phyloP scores from a whole-genome alignment of 2,329 filamentous ascomycete genomes.

The Ceratocystis destructans region DNA sequence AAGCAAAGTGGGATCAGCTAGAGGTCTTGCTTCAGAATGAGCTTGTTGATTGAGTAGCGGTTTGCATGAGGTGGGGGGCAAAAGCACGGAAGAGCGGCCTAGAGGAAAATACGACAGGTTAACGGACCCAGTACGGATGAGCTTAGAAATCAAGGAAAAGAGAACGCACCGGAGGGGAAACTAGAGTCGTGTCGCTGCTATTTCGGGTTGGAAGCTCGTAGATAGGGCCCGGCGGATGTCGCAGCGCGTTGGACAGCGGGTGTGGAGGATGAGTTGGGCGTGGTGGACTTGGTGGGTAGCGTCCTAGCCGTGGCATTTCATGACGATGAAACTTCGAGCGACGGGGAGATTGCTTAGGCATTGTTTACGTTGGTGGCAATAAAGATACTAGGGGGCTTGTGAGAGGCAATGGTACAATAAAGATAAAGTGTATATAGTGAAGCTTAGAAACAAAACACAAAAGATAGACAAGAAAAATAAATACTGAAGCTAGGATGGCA shows the following conservation, averaged over 20 bases:
- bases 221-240: not conserved
- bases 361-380: not conserved
- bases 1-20: conserved; percentile 49
- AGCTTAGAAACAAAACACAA: not conserved
- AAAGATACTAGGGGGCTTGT: not conserved
- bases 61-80: not conserved
- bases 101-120: not conserved
- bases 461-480: not conserved
- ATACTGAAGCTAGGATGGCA: not conserved
- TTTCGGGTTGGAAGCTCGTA: not conserved
- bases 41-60: conserved; percentile 25
- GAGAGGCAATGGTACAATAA: not conserved
- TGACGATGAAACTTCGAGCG: not conserved
- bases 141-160: not conserved
- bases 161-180: not conserved
- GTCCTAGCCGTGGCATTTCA: no score
- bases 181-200: not conserved
- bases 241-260: not conserved
- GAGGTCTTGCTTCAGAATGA: conserved; percentile 45
- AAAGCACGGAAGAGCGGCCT: not conserved
- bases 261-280: not conserved
- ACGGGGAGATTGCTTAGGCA: not conserved
- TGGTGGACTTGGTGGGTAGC: not conserved
- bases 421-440: not conserved
- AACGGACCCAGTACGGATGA: not conserved